phyloP scores from a whole-genome alignment of 2,329 filamentous ascomycete species.

The Ophioceras dolichostomum region DNA sequence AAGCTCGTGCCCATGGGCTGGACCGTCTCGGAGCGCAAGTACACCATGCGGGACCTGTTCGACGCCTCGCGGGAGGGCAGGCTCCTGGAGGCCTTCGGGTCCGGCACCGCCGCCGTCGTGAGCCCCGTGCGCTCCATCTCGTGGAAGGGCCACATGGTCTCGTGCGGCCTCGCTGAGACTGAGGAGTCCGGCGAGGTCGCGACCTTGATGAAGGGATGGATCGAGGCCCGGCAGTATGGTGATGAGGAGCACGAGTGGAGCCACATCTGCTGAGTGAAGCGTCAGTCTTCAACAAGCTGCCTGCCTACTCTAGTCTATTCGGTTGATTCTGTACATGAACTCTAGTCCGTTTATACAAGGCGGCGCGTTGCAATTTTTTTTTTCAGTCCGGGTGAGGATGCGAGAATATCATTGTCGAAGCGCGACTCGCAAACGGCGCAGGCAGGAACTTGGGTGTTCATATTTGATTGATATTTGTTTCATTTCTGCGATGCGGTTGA shows the following conservation, averaged over 20 bases:
- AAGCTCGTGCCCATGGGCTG: constrained; percentile 75
- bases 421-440: too few relatives aligned
- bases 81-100: constrained; percentile 83
- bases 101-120: constrained; percentile 89
- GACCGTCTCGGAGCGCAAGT: constrained; percentile 79
- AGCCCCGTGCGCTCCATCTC: constrained; percentile 80
- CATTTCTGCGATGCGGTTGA: too few relatives aligned
- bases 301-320: too few relatives aligned
- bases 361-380: too few relatives aligned
- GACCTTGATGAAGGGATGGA: constrained; percentile 87
- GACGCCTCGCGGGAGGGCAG: constrained; percentile 76
- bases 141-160: constrained; percentile 71
- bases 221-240: constrained; percentile 89
- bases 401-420: too few relatives aligned
- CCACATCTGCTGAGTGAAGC: constrained; percentile 42
- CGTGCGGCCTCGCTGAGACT: constrained; percentile 68
- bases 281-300: too few relatives aligned
- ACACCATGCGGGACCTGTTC: constrained; percentile 76
- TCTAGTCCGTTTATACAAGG: too few relatives aligned
- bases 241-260: constrained; percentile 91
- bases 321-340: too few relatives aligned
- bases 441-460: too few relatives aligned
- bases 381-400: too few relatives aligned
- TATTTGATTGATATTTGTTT: too few relatives aligned
- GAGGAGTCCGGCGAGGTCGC: constrained; percentile 86